phyloP scores from a whole-genome alignment of 2,329 filamentous ascomycete genomes.

The Gliomastix tumulicola region DNA sequence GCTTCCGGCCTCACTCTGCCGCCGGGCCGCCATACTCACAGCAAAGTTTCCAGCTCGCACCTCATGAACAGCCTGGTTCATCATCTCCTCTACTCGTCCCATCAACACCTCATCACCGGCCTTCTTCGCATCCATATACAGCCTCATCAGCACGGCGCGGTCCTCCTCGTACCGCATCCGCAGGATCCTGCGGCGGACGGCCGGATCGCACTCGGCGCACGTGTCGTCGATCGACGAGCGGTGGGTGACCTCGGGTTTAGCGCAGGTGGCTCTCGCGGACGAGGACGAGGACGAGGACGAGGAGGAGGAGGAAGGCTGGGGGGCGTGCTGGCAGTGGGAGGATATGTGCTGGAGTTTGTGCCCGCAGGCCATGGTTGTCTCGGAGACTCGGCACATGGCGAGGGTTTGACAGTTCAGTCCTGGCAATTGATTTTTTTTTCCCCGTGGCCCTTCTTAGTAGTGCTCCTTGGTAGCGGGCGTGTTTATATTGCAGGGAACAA shows the following conservation, averaged over 20 bases:
- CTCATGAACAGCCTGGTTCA: slow-evolving; percentile 10
- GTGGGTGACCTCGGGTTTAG: too few relatives aligned
- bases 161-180: slow-evolving; percentile 16
- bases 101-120: slow-evolving; percentile 13
- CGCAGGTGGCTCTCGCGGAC: too few relatives aligned
- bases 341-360: slow-evolving; percentile 11
- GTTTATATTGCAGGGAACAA: too few relatives aligned
- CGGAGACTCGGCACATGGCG: slow-evolving; percentile 16
- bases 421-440: too few relatives aligned
- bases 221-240: slow-evolving; percentile 25
- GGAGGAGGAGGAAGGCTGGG: too few relatives aligned
- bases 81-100: slow-evolving; percentile 11
- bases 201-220: slow-evolving; percentile 27
- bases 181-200: slow-evolving; percentile 14
- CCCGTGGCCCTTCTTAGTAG: too few relatives aligned
- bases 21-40: too few relatives aligned
- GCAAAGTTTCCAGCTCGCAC: too few relatives aligned
- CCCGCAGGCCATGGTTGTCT: slow-evolving; percentile 18
- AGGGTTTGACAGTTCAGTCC: too few relatives aligned
- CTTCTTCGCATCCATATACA: slow-evolving; percentile 15
- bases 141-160: slow-evolving; percentile 14
- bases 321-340: slow-evolving; percentile 3
- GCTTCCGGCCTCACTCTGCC: too few relatives aligned
- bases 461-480: too few relatives aligned
- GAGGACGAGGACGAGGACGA: too few relatives aligned